Base-by-base conservation (phyloP, 768 basidiomycete genomes). In the Chalciporus pseudorubinellus region DNA sequence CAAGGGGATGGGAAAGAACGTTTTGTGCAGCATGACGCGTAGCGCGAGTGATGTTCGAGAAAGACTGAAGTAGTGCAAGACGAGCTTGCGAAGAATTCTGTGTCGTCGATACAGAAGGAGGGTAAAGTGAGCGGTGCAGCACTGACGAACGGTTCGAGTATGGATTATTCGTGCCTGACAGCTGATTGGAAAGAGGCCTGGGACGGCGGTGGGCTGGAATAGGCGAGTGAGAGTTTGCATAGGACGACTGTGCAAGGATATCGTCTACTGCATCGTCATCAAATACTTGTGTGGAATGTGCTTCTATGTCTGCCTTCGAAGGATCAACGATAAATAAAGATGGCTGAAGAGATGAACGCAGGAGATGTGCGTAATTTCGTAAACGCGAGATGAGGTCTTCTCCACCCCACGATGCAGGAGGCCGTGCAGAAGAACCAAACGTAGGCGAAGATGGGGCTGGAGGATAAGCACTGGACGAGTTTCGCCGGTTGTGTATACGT, bases 21-120 rank as follows among this genome's bases (percentile, higher is more conserved):
- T 94, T 91, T 64, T 97, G 92, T 0, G 95, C 94, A 0, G 95
- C 91, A 68, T 94, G 89, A 8, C 92, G 84, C 0, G 95, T 95
- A 14, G 91, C 88, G 44, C 91, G 82, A 0, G 97, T 98, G 53
- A 99, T 89, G 51, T 91, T 92, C 4, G 92, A 93, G 64, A 99
- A 95, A 1, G 90, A 92, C 56, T 92, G 90, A n/a, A 99, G 73
- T 28, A 99, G 79, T 8, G 91, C 89, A 56, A 84, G 76, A 36
- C 89, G 81, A 33, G 90, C 84, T 59, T 89, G 85, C 6, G 89
- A 85, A 12, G 82, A 56, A 31, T 78, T 74, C n/a, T 79, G 68
- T 29, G 73, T 72, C 6, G 77, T 72, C 0, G 82, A 71, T 2
- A 82, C 72, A 3, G 82, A 77, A 2, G 80, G 81, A 0, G 74